Evolutionary conservation across 352 stramenopile species (phyloP), one percentile per base, ranked within the genome.

Genomic region (Globisporangium paddicum): DNA sequence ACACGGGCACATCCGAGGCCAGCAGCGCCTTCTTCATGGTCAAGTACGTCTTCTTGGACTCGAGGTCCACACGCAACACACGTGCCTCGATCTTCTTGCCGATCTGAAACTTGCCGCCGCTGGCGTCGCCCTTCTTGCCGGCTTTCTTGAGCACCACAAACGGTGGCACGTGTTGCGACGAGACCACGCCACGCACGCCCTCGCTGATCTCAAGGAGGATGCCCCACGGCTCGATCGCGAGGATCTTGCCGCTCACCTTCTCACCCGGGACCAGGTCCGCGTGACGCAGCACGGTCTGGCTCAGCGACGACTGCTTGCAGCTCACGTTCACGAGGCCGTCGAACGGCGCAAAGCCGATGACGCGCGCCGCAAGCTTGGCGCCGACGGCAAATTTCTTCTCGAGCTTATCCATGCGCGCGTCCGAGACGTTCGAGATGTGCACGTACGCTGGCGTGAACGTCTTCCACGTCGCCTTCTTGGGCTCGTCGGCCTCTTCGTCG

Each of bases 31-130:
- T 79, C 77, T 96, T 97, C 79, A 95, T 91, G 21, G 92, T 96
- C 57, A 99, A 54, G 34, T 83, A 87, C 18, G 83, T 94, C 76
- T 98, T 98, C 72, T 98, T 98, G 19, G 83, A 71, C 13, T 93
- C 95, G 9, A 96, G 34, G 34, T 96, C 85, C 11, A 95, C 79
- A 21, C 86, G 74, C 41, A 96, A 69, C 50, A 97, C 89, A 21
- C 88, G 86, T n/a, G 76, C 85, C 6, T 75, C 80, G n/a, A 89
- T 73, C 10, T 63, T 63, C 64, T 93, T 89, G 53, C 87, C 87
- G 10, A 89, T 69, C 51, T 85, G 80, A 69, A 84, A 96, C 67
- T 93, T 92, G 59, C 68, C 75, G 52, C 68, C 75, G 38, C 64
- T 87, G 60, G 72, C 75, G 57, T 83, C 83, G 14, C 59, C 66